These are phyloP conservation scores for Hymenoscyphus infarciens DNA, from an alignment of 2,329 filamentous ascomycete genomes.

Conservation along the genomic window DNA sequence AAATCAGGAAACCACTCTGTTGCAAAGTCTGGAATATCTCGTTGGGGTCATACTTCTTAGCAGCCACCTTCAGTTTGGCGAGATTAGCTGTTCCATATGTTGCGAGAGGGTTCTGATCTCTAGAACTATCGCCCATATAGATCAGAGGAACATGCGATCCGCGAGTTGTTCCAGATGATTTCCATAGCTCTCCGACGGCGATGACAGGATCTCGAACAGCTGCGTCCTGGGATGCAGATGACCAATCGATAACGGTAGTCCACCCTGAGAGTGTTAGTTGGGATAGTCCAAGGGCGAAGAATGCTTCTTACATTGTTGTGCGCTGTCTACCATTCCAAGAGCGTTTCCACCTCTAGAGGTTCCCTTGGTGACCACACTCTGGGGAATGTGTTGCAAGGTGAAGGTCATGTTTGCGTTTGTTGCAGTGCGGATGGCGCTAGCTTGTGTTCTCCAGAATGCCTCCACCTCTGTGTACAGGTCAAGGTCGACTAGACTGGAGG, in stretches of 20 bases:
- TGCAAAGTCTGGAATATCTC: slow-evolving; percentile 37
- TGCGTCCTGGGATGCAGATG: not conserved
- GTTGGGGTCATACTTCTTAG: slow-evolving; percentile 38
- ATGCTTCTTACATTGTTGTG: slow-evolving; percentile 3
- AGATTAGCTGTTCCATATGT: slow-evolving; percentile 42
- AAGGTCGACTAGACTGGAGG: slow-evolving; percentile 6
- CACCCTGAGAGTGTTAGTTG: slow-evolving; percentile 7
- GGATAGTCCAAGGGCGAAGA: not conserved
- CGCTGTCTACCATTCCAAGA: slow-evolving; percentile 3
- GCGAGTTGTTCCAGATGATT: not conserved
- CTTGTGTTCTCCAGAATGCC: slow-evolving; percentile 12
- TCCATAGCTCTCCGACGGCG: not conserved
- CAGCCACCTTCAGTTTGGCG: slow-evolving; percentile 32
- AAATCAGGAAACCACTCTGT: slow-evolving; percentile 12
- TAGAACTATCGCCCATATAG: slow-evolving; percentile 44
- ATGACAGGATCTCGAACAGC: not conserved
- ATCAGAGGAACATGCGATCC: slow-evolving; percentile 12
- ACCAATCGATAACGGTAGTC: slow-evolving; percentile 12
- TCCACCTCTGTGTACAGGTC: slow-evolving; percentile 9
- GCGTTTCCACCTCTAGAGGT: slow-evolving; percentile 12
- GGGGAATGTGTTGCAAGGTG: slow-evolving; percentile 11
- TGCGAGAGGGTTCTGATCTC: slow-evolving; percentile 40
- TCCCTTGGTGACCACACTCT: slow-evolving; percentile 10
- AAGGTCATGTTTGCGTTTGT: slow-evolving; percentile 14
- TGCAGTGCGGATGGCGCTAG: slow-evolving; percentile 7